Evolutionary conservation across 768 basidiomycete genomes (phyloP).

Genomic region (Lactarius indigo): DNA sequence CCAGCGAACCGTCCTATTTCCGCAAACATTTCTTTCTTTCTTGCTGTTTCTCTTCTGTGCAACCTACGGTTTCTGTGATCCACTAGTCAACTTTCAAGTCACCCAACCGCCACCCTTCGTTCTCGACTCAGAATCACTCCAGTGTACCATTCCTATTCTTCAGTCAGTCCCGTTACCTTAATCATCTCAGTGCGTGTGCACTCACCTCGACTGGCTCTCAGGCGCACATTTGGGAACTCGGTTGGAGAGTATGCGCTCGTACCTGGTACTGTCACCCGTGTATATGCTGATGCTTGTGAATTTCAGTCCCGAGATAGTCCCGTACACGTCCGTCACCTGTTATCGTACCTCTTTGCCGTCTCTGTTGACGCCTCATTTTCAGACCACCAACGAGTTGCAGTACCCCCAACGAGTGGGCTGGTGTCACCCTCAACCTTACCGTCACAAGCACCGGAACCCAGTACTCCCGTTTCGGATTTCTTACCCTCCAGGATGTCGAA

Average conservation of each 20-base stretch:
- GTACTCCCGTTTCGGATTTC: slow-evolving; percentile 65
- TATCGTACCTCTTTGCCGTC: background rate
- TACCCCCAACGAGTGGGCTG: slow-evolving; percentile 66
- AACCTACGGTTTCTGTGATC: slow-evolving; percentile 26
- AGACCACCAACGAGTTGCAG: slow-evolving; percentile 77
- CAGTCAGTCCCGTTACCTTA: slow-evolving; percentile 42
- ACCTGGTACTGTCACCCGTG: background rate
- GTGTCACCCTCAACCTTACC: slow-evolving; percentile 70
- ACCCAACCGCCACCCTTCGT: slow-evolving; percentile 71
- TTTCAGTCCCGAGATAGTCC: slow-evolving; percentile 54
- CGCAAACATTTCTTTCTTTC: background rate
- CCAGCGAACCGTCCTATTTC: no score
- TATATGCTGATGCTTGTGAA: background rate
- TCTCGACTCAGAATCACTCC: slow-evolving; percentile 34
- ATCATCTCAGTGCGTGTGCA: slow-evolving; percentile 5
- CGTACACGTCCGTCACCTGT: slow-evolving; percentile 47
- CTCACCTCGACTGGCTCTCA: slow-evolving; percentile 27
- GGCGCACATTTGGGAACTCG: slow-evolving; percentile 70
- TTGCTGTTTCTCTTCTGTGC: slow-evolving; percentile 11
- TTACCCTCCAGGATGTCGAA: slow-evolving; percentile 76
- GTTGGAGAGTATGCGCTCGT: slow-evolving; percentile 54
- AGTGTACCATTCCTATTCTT: slow-evolving; percentile 65
- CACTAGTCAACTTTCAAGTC: slow-evolving; percentile 62
- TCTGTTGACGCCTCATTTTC: background rate
- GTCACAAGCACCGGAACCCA: slow-evolving; percentile 77